These are phyloP conservation scores for Aspergillus hortae DNA, from an alignment of 2,329 filamentous ascomycete genomes.

Conservation along the genomic window DNA sequence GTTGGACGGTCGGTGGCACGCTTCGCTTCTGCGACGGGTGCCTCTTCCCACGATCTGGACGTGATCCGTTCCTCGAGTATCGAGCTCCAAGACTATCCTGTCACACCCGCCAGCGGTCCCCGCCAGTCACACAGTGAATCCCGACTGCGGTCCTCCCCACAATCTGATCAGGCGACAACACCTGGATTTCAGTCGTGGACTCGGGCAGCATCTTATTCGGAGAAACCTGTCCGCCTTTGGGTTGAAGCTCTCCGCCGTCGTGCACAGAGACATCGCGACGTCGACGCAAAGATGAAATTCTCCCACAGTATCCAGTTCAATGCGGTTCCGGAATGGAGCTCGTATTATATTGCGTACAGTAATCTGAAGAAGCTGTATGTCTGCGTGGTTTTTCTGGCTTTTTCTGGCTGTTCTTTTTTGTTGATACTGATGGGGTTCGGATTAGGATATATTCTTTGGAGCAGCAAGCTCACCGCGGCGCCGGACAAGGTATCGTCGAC, in stretches of 20 bases:
- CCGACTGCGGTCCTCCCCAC: background rate
- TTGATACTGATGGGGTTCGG: background rate
- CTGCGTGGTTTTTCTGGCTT: constrained; percentile 3
- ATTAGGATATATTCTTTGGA: constrained; percentile 89
- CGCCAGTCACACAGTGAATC: constrained; percentile 5
- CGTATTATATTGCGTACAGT: constrained; percentile 95
- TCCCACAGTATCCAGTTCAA: constrained; percentile 99
- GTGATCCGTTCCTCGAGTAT: constrained; percentile 22
- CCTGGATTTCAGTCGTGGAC: background rate
- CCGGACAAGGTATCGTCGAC: constrained; percentile 57
- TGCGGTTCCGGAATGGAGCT: constrained; percentile 99
- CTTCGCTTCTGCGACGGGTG: constrained; percentile 25
- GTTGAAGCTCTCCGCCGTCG: constrained; percentile 29
- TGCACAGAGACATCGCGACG: constrained; percentile 35
- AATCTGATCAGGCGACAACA: background rate
- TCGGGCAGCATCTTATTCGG: constrained; percentile 1
- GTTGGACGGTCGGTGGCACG: constrained; percentile 20
- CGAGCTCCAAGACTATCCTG: constrained; percentile 29
- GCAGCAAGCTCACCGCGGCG: constrained; percentile 67
- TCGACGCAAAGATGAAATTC: constrained; percentile 95
- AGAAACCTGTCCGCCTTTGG: constrained; percentile 26
- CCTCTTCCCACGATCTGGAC: constrained; percentile 13
- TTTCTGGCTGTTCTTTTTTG: constrained; percentile 3
- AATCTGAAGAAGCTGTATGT: constrained; percentile 96
- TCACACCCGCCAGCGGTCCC: constrained; percentile 5